phyloP scores from a whole-genome alignment of 139 green algal genomes.

The Chlamydomonas sp. region DNA sequence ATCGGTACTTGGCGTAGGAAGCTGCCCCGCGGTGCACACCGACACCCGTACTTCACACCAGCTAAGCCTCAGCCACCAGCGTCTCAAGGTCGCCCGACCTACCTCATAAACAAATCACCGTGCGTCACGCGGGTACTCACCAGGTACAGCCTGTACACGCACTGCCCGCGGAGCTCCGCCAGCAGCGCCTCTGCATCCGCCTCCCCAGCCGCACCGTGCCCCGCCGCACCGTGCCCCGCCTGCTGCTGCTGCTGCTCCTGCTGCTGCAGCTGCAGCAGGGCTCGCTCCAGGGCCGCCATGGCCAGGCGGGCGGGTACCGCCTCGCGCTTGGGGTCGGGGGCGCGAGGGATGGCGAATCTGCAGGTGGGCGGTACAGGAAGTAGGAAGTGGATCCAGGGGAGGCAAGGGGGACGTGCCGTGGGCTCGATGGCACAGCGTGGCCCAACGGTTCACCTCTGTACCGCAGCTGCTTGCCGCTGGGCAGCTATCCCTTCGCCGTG shows the following conservation, averaged over 20 bases:
- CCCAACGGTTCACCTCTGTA: not conserved
- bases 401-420: not conserved
- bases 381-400: not conserved
- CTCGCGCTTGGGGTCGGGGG: constrained; percentile 68
- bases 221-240: not conserved
- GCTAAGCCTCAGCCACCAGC: no score
- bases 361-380: not conserved
- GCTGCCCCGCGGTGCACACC: no score
- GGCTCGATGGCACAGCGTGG: not conserved
- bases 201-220: not conserved
- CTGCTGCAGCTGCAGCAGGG: not conserved
- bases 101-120: no score
- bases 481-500: not conserved
- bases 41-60: no score
- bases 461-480: not conserved
- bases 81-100: no score
- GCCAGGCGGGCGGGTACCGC: constrained; percentile 73
- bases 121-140: not conserved
- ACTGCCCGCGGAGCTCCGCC: constrained; percentile 20
- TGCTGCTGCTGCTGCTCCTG: not conserved
- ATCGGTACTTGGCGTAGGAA: no score
- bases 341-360: constrained; percentile 60
- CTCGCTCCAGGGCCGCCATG: constrained; percentile 66
- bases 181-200: not conserved
- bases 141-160: constrained; percentile 18